Percentiles rank a stretch among this genome's conserved stretches.
phyloP scores from a whole-genome alignment of 2,329 filamentous ascomycete genomes.

The Ilyonectria mors-panacis region DNA sequence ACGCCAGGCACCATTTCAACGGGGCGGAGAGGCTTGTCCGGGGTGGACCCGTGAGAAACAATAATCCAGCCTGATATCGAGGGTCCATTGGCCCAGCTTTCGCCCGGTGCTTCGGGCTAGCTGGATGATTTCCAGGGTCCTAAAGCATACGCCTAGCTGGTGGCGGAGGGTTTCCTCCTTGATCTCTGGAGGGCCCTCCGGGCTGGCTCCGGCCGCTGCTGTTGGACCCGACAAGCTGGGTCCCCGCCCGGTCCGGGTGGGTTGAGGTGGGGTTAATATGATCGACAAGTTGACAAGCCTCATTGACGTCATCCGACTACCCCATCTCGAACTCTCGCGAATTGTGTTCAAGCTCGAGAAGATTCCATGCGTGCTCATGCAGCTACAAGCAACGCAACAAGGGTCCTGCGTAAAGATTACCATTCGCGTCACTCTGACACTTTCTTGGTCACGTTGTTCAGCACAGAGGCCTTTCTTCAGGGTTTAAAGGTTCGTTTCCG shows the following conservation, averaged over 20 bases:
- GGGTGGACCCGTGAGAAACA: slow-evolving; percentile 23
- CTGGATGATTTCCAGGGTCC: slow-evolving; percentile 24
- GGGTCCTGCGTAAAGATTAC: not conserved
- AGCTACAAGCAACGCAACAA: not conserved
- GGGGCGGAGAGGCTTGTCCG: slow-evolving; percentile 43
- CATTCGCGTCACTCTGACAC: not conserved
- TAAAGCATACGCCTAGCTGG: not conserved
- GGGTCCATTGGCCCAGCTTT: slow-evolving; percentile 19
- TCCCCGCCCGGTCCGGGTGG: slow-evolving; percentile 22
- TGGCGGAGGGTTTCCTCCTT: slow-evolving; percentile 46
- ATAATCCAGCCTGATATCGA: not conserved
- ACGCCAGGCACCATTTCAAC: slow-evolving; percentile 25
- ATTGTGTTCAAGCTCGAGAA: slow-evolving; percentile 4
- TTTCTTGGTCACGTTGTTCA: not conserved
- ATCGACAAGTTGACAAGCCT: slow-evolving; percentile 36
- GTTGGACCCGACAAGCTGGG: slow-evolving; percentile 30
- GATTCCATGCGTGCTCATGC: not conserved
- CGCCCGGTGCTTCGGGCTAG: slow-evolving; percentile 3
- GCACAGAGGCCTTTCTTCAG: not conserved
- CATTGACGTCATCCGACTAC: slow-evolving; percentile 44
- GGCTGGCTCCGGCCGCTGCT: not conserved
- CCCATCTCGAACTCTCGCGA: not conserved
- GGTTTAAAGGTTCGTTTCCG: not conserved
- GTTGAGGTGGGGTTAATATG: slow-evolving; percentile 28
- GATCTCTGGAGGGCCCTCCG: not conserved